A percentile compares a stretch with the other conserved stretches of the same genome.
Conservation (phyloP, 176 grass and related monocot species). For the Ampelocalamus luodianensis region DNA sequence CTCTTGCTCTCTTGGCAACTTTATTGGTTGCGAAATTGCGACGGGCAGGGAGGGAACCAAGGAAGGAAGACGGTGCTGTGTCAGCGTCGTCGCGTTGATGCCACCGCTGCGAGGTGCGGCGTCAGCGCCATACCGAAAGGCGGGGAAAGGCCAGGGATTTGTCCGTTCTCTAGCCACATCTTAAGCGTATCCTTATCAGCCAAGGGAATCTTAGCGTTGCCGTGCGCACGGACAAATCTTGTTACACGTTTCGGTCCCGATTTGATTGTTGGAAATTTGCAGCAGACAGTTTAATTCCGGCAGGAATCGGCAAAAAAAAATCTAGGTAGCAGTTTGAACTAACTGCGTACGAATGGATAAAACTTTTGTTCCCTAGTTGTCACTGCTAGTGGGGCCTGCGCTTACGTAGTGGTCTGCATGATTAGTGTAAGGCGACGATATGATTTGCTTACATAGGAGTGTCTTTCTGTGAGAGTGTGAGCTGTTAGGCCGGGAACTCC, state of each 20-base stretch:
- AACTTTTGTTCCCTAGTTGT: not conserved
- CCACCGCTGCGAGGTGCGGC: slow-evolving; percentile 1
- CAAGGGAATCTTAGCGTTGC: not conserved
- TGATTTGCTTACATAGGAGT: not conserved
- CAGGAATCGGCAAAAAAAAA: too few species aligned
- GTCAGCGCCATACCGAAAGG: not conserved
- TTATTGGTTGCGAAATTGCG: not conserved
- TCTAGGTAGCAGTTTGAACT: not conserved
- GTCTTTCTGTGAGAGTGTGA: not conserved
- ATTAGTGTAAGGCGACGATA: not conserved
- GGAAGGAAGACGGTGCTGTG: not conserved
- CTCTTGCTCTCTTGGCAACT: slow-evolving; percentile 1
- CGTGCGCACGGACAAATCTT: not conserved
- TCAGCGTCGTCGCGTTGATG: not conserved
- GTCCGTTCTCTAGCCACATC: not conserved
- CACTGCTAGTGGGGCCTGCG: not conserved
- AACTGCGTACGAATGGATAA: not conserved
- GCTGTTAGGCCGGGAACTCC: not conserved
- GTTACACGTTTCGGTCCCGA: too few species aligned
- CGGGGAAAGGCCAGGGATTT: not conserved
- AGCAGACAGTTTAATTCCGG: too few species aligned
- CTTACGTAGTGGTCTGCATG: not conserved
- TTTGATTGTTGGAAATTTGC: too few species aligned
- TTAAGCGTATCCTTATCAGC: not conserved
- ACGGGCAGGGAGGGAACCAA: not conserved